A percentile compares a stretch with the other conserved stretches of the same genome.
Evolutionary conservation across 2,329 filamentous ascomycete genomes (phyloP).

Genomic region (Huntiella abstrusa): DNA sequence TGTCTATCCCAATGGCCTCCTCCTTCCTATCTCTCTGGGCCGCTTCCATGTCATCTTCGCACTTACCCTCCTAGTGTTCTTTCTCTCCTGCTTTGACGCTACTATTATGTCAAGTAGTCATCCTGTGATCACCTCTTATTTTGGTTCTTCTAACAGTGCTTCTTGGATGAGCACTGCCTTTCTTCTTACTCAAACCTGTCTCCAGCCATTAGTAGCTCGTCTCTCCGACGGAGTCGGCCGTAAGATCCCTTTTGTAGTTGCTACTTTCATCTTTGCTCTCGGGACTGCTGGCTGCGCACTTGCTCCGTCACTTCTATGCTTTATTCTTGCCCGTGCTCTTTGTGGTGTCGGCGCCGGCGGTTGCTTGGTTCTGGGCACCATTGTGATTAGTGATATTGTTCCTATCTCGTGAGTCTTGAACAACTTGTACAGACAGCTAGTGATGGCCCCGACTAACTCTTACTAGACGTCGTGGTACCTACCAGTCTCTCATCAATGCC

Average conservation of each 20-base stretch:
- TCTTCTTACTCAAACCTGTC: conserved; percentile 55
- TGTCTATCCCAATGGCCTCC: conserved; percentile 12
- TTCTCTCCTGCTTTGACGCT: conserved; percentile 49
- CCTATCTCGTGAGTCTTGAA: conserved; percentile 40
- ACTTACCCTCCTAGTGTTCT: conserved; percentile 37
- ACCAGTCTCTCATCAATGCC: conserved; percentile 53
- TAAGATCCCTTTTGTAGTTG: conserved; percentile 44
- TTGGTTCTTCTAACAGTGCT: conserved; percentile 56
- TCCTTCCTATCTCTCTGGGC: conserved; percentile 27
- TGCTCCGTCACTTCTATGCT: conserved; percentile 46
- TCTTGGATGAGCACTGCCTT: conserved; percentile 72
- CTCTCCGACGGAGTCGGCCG: conserved; percentile 57
- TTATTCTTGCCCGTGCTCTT: conserved; percentile 51
- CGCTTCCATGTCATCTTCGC: conserved; percentile 46
- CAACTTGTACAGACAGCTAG: background rate
- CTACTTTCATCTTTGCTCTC: conserved; percentile 40
- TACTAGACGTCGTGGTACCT: conserved; percentile 38
- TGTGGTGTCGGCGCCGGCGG: conserved; percentile 59
- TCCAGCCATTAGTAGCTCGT: conserved; percentile 56
- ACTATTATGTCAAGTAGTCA: conserved; percentile 70
- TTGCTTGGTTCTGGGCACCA: conserved; percentile 47
- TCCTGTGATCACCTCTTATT: conserved; percentile 66
- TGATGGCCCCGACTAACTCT: background rate
- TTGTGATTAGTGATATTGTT: conserved; percentile 56
- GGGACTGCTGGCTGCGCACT: conserved; percentile 53